Base-by-base conservation (phyloP, 345 rosid species). In the Rhizophora mangle region DNA sequence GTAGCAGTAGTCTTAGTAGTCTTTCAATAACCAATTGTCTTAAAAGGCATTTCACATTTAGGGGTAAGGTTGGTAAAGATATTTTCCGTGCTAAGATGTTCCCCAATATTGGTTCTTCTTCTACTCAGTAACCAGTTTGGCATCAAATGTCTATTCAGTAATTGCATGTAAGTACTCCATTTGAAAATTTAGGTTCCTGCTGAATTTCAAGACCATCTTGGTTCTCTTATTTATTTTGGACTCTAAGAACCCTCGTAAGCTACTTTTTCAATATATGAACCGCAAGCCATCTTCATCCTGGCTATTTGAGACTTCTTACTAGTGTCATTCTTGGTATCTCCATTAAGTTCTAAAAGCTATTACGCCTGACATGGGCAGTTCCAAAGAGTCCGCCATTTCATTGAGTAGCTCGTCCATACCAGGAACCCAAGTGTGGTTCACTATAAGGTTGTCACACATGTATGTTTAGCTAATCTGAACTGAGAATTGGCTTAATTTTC, bases 41-140 rank as follows among this genome's bases (percentile, higher is more conserved):
- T 31, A 88, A 74, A 75, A 83, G 74, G 79, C 87, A 81, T 83
- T 83, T 83, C 54, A 36, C 76, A 10, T 77, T 78, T 65, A 79
- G 75, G 61, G 77, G 79, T 51, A 77, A 77, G 57, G 51, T 54
- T 37, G 77, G 84, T 68, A 79, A 76, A 71, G 85, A 71, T 37
- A 19, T 67, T 51, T 67, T 56, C 53, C 68, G 68, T 64, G 13
- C 58, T 8, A 78, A 79, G 78, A 71, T 71, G 47, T 79, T 77
- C 68, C 81, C 60, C 16, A 79, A 67, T 73, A 63, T 56, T 36
- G 73, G 83, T 21, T 81, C 82, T 10, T 81, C 82, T 10, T 76
- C 83, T 55, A 67, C 74, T 53, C 62, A 39, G 62, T 79, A 74
- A 46, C 72, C 69, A 36, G 47, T 71, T 61, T 56, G 6, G 47